Conservation (phyloP, 768 basidiomycete species). For the Tremella yokohamensis region DNA sequence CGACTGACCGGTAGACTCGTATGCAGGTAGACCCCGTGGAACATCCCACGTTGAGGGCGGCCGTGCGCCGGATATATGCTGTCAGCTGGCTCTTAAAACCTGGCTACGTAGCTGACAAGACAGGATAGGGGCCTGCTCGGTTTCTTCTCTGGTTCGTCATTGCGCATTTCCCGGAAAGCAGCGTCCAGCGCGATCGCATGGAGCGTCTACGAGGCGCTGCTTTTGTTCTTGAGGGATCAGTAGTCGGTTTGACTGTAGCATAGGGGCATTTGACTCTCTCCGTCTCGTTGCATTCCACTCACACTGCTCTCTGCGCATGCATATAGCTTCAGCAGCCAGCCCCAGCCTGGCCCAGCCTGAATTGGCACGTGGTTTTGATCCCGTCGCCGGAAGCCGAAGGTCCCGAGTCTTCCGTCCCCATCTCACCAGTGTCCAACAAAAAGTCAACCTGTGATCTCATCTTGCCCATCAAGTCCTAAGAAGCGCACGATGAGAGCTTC, state of each 20-base stretch:
- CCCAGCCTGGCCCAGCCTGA: no score
- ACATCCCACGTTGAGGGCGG: slow-evolving; percentile 69
- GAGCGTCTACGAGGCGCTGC: slow-evolving; percentile 71
- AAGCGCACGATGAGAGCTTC: no score
- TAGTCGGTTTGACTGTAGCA: neutral
- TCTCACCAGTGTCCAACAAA: no score
- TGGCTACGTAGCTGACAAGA: slow-evolving; percentile 1
- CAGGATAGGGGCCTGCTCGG: slow-evolving; percentile 76
- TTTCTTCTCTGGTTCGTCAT: slow-evolving; percentile 79
- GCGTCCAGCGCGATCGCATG: slow-evolving; percentile 85
- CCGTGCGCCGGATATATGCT: slow-evolving; percentile 64
- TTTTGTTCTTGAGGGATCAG: slow-evolving; percentile 44
- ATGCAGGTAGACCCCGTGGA: slow-evolving; percentile 82
- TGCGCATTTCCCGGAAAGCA: slow-evolving; percentile 80
- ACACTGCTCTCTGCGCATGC: slow-evolving; percentile 6
- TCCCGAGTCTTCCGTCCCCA: no score
- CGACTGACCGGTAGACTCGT: slow-evolving; percentile 62
- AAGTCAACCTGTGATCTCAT: no score
- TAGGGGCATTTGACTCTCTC: no score
- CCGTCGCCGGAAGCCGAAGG: no score
- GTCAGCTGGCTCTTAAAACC: slow-evolving; percentile 53
- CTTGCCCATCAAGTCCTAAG: no score
- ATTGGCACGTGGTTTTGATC: no score
- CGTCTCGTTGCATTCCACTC: no score
- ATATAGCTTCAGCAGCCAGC: neutral